Percentiles rank a stretch among this genome's conserved stretches.
phyloP scores from a whole-genome alignment of 2,329 filamentous ascomycete genomes.

The Paraphoma sp. region DNA sequence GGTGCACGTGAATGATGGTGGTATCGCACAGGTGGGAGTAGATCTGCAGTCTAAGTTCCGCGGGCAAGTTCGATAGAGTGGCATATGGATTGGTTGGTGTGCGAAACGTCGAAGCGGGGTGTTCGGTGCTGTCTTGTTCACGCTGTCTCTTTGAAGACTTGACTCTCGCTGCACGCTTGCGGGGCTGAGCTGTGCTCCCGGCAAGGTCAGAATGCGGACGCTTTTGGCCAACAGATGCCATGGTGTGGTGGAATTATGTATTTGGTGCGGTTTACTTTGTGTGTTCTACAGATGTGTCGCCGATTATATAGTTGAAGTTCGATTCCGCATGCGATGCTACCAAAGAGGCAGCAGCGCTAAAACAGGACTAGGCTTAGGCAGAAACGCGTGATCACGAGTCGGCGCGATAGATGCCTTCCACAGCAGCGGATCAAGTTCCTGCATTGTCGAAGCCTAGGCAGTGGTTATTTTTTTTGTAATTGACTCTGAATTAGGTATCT shows the following conservation, averaged over 20 bases:
- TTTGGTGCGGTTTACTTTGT: not conserved
- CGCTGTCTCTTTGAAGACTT: not conserved
- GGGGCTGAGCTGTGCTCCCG: not conserved
- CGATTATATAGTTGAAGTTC: not conserved
- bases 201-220: not conserved
- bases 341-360: not conserved
- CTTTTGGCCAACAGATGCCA: not conserved
- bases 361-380: not conserved
- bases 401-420: not conserved
- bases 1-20: slow-evolving; percentile 18
- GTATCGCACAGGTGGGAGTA: slow-evolving; percentile 16
- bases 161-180: not conserved
- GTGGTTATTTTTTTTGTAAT: no score
- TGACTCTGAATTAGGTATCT: no score
- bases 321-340: not conserved
- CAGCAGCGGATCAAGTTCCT: no score
- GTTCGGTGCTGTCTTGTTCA: not conserved
- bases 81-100: slow-evolving; percentile 11
- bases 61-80: slow-evolving; percentile 14
- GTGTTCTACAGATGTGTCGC: not conserved
- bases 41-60: slow-evolving; percentile 25
- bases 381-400: slow-evolving; percentile 4
- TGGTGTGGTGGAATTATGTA: not conserved
- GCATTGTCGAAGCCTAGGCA: no score
- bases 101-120: not conserved